Percentiles rank a stretch among this genome's conserved stretches.
phyloP scores from a whole-genome alignment of 139 green algal species.

The Auxenochlorella pyrenoidosa region DNA sequence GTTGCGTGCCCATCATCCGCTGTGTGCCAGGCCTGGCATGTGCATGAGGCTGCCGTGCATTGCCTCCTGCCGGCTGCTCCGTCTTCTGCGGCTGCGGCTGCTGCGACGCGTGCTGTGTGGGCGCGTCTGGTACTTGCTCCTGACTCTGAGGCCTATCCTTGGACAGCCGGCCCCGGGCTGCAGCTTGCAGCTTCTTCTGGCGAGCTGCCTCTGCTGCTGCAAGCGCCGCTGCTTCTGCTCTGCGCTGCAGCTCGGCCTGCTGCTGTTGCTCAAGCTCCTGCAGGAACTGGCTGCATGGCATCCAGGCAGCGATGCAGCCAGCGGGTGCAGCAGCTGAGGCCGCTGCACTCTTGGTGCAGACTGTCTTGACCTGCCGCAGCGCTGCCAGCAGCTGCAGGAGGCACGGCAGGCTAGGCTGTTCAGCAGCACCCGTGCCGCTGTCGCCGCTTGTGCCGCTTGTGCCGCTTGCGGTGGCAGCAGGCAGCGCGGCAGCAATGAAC shows the following conservation, averaged over 20 bases:
- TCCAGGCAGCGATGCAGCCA: background rate
- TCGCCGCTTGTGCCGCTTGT: background rate
- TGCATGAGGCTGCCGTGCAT: no score
- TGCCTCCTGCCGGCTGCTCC: background rate
- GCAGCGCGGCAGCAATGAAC: slow-evolving; percentile 8
- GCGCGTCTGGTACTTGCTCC: background rate
- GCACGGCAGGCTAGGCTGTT: background rate
- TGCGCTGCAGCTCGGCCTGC: slow-evolving; percentile 15
- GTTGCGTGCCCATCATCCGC: background rate
- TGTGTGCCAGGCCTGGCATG: background rate
- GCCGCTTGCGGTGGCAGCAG: background rate
- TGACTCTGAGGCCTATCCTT: background rate
- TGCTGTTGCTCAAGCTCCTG: slow-evolving; percentile 21
- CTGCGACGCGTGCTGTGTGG: background rate
- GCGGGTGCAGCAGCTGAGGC: background rate
- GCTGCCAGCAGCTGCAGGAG: background rate
- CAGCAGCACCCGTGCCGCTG: background rate
- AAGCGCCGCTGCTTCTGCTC: slow-evolving; percentile 3
- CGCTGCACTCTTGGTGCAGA: slow-evolving; percentile 11
- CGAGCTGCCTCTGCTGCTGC: slow-evolving; percentile 9
- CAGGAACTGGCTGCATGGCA: slow-evolving; percentile 6
- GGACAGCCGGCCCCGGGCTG: background rate
- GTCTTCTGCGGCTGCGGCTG: background rate
- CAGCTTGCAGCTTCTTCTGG: background rate
- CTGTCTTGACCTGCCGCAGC: background rate